Percentiles rank a stretch among this genome's conserved stretches.
phyloP scores from a whole-genome alignment of 176 grass and related monocot genomes.

The Olyra latifolia region DNA sequence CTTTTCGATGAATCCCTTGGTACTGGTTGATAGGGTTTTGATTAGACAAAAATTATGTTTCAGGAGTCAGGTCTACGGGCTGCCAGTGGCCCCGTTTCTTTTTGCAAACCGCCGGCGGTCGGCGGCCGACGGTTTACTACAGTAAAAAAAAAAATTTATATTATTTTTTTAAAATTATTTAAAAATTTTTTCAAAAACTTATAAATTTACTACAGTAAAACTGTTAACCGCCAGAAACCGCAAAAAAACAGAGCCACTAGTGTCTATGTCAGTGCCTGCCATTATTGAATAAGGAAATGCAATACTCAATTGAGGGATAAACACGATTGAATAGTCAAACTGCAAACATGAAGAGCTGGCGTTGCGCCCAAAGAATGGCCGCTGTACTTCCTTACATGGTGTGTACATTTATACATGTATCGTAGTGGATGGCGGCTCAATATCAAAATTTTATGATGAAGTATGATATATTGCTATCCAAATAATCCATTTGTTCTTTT shows the following conservation, averaged over 20 bases:
- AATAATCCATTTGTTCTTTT: neutral
- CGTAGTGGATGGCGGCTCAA: neutral
- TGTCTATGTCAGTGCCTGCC: neutral
- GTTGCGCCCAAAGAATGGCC: neutral
- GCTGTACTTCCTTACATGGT: neutral
- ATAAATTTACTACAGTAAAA: no score
- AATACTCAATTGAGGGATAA: neutral
- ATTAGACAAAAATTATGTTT: neutral
- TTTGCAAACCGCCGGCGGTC: no score
- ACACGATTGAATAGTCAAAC: neutral
- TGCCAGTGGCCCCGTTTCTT: no score
- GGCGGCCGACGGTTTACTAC: no score
- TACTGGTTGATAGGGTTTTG: neutral
- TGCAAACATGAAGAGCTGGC: neutral
- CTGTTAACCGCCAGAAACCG: no score
- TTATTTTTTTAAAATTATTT: no score
- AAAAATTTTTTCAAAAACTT: no score
- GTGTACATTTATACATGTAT: neutral
- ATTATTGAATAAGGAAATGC: neutral
- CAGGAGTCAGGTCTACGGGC: neutral
- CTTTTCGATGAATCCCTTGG: conserved; percentile 47
- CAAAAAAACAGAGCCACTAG: no score
- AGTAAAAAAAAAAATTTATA: no score
- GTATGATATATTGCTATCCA: neutral
- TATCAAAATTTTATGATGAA: neutral